Evolutionary conservation across 78 protist genomes (phyloP).

Genomic region (Andalucia godoyi): DNA sequence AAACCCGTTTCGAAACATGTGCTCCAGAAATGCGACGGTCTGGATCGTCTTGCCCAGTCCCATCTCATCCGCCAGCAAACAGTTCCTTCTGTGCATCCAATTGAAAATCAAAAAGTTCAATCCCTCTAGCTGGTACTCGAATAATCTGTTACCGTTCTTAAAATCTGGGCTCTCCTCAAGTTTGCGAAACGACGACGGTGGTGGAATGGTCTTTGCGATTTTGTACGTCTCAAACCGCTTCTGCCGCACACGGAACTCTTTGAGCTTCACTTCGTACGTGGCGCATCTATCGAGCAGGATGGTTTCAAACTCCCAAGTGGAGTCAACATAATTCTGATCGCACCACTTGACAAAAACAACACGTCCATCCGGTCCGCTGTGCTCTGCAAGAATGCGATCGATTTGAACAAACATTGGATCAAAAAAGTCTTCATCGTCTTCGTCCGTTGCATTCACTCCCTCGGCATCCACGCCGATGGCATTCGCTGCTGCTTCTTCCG

Average conservation of each 20-base stretch:
- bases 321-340: conserved; percentile 23
- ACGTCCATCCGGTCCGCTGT: background rate
- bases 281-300: conserved; percentile 16
- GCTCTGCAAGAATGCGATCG: no score
- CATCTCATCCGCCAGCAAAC: conserved; percentile 66
- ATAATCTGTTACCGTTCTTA: conserved; percentile 13
- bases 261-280: background rate
- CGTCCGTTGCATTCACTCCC: no score
- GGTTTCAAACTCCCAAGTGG: conserved; percentile 59
- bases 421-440: no score
- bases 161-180: conserved; percentile 2
- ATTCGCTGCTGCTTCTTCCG: no score
- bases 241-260: background rate
- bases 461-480: no score
- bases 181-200: background rate
- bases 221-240: no score
- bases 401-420: no score
- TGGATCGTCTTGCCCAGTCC: conserved; percentile 75
- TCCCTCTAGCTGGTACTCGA: conserved; percentile 76
- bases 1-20: conserved; percentile 1
- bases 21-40: conserved; percentile 27
- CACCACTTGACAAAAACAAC: conserved; percentile 62
- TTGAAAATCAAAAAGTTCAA: conserved; percentile 63
- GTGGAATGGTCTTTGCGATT: background rate
- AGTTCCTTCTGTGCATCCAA: background rate